Percentiles rank a stretch among this genome's conserved stretches.
These are phyloP conservation scores for Wallacemonas collosoma DNA, from an alignment of 208 protist species.

Conservation along the genomic window DNA sequence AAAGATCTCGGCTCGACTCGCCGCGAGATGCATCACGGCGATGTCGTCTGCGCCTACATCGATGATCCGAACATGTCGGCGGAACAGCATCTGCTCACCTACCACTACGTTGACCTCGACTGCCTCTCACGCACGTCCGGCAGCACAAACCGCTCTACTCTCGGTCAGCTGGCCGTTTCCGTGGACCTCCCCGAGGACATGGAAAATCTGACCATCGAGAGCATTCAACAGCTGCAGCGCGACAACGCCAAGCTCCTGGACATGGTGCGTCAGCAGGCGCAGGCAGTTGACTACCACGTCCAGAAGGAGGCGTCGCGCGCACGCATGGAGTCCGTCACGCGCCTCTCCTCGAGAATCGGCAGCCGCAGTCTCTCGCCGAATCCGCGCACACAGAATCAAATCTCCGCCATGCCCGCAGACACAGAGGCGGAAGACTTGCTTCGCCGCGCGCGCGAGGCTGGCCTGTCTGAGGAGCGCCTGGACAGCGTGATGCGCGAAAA, in stretches of 20 bases:
- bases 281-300: conserved; percentile 57
- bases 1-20: conserved; percentile 38
- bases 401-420: conserved; percentile 36
- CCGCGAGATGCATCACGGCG: conserved; percentile 61
- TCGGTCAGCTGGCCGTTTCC: conserved; percentile 49
- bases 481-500: conserved; percentile 46
- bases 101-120: conserved; percentile 79
- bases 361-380: conserved; percentile 28
- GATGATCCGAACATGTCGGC: conserved; percentile 27
- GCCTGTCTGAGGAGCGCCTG: conserved; percentile 33
- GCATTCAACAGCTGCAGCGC: conserved; percentile 58
- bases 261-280: conserved; percentile 52
- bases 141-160: conserved; percentile 30
- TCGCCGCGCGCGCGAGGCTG: conserved; percentile 31
- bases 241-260: conserved; percentile 67
- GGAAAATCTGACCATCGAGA: conserved; percentile 38
- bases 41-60: conserved; percentile 62
- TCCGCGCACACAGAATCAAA: conserved; percentile 27
- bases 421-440: conserved; percentile 36
- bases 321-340: conserved; percentile 25
- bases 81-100: conserved; percentile 54
- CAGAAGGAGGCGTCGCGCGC: conserved; percentile 25
- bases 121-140: conserved; percentile 39
- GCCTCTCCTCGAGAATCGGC: conserved; percentile 33
- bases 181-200: conserved; percentile 36